Evolutionary conservation across 306 rosid species (phyloP), one percentile per base, ranked within the genome.

Genomic region (Begonia masoniana): DNA sequence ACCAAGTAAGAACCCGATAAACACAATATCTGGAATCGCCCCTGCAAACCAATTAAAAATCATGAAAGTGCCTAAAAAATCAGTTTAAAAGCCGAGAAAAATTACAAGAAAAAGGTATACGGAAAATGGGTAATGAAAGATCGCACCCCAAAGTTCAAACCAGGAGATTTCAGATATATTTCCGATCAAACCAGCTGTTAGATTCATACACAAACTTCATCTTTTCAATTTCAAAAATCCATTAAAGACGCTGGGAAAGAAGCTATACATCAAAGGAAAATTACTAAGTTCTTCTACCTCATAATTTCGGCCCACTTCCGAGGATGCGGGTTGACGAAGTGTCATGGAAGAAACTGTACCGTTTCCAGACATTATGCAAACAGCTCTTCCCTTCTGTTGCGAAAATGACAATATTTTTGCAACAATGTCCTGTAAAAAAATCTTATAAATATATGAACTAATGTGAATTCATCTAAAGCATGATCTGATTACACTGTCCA

Each of bases 1-100:
- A 92, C 94, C 71, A 92, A 73, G 72, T 81, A 92, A 57, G 96
- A 86, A 54, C 99, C 99, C 48, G 96, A 86, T 78, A 92, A 59
- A 75, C 89, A 78, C 52, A 92, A 63, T 67, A 92, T 92, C 69
- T 92, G 89, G 57, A 81, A 92, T 58, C 82, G 81, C 50, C 99
- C 99, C 99, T 92, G 82, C 39, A 65, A 65, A 50, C 41, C 43
- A 6, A 50, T 61, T 17, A 52, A 52, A 41, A 61, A 39, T 14
- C n/a, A 19, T 61, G 24, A 46, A 52, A 61, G 7, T 50, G 50
- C 6, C 51, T 15, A 12, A 36, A 47, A 12, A 16, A n/a, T 48
- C 43, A 15, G 31, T 8, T 10, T 16, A 48, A 12, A 15, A 17
- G 54, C 24, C 24, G n/a, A n/a, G n/a, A n/a, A n/a, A n/a, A n/a